Percentiles rank a stretch among this genome's conserved stretches.
Evolutionary conservation across 306 rosid genomes (phyloP).

Genomic region (Clitoria ternatea): DNA sequence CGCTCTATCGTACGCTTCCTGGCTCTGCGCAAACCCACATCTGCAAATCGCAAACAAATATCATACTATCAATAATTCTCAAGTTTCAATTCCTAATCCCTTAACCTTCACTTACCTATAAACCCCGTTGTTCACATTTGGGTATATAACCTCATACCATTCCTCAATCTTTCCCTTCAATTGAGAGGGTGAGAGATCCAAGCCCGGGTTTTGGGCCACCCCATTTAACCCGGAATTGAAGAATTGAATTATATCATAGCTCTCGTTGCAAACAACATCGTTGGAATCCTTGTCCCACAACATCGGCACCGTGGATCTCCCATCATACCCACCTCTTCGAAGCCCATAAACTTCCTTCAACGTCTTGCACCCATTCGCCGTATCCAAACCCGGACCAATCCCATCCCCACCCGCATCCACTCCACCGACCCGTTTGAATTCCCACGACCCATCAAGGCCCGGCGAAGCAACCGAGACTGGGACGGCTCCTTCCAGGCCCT

Average conservation of each 20-base stretch:
- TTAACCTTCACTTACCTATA: slow-evolving; percentile 43
- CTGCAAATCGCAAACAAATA: slow-evolving; percentile 28
- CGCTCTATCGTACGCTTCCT: slow-evolving; percentile 70
- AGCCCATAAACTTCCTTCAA: slow-evolving; percentile 67
- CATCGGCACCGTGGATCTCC: slow-evolving; percentile 83
- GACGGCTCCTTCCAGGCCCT: slow-evolving; percentile 70
- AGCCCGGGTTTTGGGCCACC: slow-evolving; percentile 50
- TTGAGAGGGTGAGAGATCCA: slow-evolving; percentile 64
- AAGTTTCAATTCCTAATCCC: neutral
- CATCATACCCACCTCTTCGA: slow-evolving; percentile 62
- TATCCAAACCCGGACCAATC: slow-evolving; percentile 50
- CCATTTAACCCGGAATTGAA: slow-evolving; percentile 69
- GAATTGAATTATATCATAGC: slow-evolving; percentile 61
- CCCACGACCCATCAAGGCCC: slow-evolving; percentile 83
- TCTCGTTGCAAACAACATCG: slow-evolving; percentile 79
- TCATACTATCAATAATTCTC: neutral
- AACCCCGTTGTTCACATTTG: slow-evolving; percentile 85
- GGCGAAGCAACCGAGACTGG: slow-evolving; percentile 71
- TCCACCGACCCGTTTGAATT: slow-evolving; percentile 32
- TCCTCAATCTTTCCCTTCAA: slow-evolving; percentile 62
- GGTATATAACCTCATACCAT: slow-evolving; percentile 76
- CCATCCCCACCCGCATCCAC: neutral
- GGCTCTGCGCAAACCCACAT: slow-evolving; percentile 97
- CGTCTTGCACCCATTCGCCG: slow-evolving; percentile 51
- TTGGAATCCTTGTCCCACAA: slow-evolving; percentile 51